Base-by-base conservation (phyloP, 163 green algal species). In the Chloroidium sp. region DNA sequence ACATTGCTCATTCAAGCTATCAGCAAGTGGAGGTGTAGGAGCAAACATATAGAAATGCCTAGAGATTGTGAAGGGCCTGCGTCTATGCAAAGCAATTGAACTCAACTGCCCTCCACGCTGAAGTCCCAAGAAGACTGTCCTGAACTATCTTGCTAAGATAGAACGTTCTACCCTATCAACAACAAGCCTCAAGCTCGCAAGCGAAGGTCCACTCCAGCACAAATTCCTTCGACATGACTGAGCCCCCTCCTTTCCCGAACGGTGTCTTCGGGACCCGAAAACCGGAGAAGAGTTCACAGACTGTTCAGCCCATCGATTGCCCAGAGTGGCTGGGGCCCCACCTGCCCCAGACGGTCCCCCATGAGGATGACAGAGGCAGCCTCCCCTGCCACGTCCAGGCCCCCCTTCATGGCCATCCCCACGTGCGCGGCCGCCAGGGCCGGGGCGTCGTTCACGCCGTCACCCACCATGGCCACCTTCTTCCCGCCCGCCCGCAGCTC, bases 401-500 rank as follows among this genome's bases (percentile, higher is more conserved):
- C 90, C 4, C 89, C 88, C 68, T 87, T 88, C 74, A 98, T 82
- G 3, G 95, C 95, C 68, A 99, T 92, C 61, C 95, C 95, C n/a
- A 98, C 95, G 81, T 98, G 88, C 3, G 95, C 95, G 75, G 90
- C 91, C 78, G 94, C 94, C 61, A 98, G 89, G 0, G 93, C 92
- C 0, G 94, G 92, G 1, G 95, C 93, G 81, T 99, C 95, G 84
- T 99, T 99, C 3, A 99, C 92, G 80, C 95, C 95, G 77, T 98
- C 95, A 0, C 95, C 95, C 4, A 97, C 87, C 85, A 87, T 84
- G 8, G 74, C 81, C 59, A 87, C 84, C 12, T 76, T 64, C 3
- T 13, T 10, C 2, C 81, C 81, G 2, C 58, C 75, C 83, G 60
- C 61, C 13, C 85, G 62, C 14, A 86, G 80, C 74, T 78, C 62